Percentiles rank a stretch among this genome's conserved stretches.
Conservation (phyloP, 208 protist species). For the Trypanosoma boissoni region DNA sequence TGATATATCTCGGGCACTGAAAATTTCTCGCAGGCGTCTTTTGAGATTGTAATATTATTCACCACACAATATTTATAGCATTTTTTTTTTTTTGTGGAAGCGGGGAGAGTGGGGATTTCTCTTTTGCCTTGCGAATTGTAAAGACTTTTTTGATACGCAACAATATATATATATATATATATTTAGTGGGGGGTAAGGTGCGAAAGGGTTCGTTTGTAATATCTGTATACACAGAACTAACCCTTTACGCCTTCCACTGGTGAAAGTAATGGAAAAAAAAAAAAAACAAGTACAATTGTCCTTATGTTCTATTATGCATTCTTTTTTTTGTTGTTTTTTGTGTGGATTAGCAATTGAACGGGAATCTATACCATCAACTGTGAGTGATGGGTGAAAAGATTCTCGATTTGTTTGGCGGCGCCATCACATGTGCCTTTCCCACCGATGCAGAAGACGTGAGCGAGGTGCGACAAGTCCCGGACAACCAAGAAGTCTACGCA, state of each 20-base stretch:
- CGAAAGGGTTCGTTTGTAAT: too few relatives aligned
- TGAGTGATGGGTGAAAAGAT: constrained; percentile 17
- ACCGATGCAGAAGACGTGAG: constrained; percentile 46
- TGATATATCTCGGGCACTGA: constrained; percentile 53
- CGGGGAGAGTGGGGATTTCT: too few relatives aligned
- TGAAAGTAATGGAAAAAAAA: too few relatives aligned
- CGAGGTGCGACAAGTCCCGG: constrained; percentile 68
- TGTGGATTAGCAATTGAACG: background rate
- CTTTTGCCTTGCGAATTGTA: background rate
- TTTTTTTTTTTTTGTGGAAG: too few relatives aligned
- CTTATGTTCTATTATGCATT: constrained; percentile 3
- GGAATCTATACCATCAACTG: too few relatives aligned
- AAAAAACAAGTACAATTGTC: too few relatives aligned
- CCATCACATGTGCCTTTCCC: constrained; percentile 48
- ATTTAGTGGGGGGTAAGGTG: too few relatives aligned
- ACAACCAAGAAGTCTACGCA: constrained; percentile 74
- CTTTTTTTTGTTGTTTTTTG: constrained; percentile 10
- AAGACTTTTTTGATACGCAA: background rate
- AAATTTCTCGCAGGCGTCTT: constrained; percentile 54
- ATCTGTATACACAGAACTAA: too few relatives aligned
- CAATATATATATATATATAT: background rate
- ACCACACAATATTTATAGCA: constrained; percentile 8
- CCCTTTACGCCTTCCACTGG: too few relatives aligned
- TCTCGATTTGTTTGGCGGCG: constrained; percentile 67
- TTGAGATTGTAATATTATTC: constrained; percentile 16